Evolutionary conservation across 2,329 filamentous ascomycete genomes (phyloP).

Genomic region (Ceratocystis alfenasii): DNA sequence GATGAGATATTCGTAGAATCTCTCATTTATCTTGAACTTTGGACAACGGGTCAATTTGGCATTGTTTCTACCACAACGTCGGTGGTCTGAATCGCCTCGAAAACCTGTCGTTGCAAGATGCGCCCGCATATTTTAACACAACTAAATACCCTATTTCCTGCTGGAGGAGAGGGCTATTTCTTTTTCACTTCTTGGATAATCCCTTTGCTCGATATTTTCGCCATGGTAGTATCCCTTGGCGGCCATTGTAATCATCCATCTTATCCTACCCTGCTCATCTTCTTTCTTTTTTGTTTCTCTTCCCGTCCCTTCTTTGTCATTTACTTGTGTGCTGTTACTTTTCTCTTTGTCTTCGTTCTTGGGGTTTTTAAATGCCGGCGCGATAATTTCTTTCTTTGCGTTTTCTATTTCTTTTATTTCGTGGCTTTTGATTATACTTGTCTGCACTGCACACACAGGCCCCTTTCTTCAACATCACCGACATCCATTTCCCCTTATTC

Average conservation of each 20-base stretch:
- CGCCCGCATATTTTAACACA: background rate
- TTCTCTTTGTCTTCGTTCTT: slow-evolving; percentile 9
- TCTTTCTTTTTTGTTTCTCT: background rate
- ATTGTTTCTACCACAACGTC: background rate
- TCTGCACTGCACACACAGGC: too few species aligned
- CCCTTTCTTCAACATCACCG: too few species aligned
- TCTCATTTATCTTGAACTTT: background rate
- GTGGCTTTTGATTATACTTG: slow-evolving; percentile 15
- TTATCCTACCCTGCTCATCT: background rate
- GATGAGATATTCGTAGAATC: background rate
- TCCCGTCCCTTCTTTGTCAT: background rate
- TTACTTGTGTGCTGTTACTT: slow-evolving; percentile 22
- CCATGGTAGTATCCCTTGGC: slow-evolving; percentile 9
- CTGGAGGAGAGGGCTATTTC: background rate
- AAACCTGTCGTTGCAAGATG: too few species aligned
- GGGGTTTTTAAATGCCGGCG: slow-evolving; percentile 10
- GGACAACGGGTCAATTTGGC: background rate
- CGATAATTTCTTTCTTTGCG: slow-evolving; percentile 14
- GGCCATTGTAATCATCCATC: slow-evolving; percentile 14
- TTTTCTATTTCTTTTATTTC: slow-evolving; percentile 18
- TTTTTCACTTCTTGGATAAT: slow-evolving; percentile 10
- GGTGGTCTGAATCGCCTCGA: too few species aligned
- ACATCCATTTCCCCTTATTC: slow-evolving; percentile 21
- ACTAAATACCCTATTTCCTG: background rate
- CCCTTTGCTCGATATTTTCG: slow-evolving; percentile 15